Percentiles rank a stretch among this genome's conserved stretches.
These are phyloP conservation scores for Rhododendron williamsianum DNA, from an alignment of 148 eudicot genomes.

Conservation along the genomic window DNA sequence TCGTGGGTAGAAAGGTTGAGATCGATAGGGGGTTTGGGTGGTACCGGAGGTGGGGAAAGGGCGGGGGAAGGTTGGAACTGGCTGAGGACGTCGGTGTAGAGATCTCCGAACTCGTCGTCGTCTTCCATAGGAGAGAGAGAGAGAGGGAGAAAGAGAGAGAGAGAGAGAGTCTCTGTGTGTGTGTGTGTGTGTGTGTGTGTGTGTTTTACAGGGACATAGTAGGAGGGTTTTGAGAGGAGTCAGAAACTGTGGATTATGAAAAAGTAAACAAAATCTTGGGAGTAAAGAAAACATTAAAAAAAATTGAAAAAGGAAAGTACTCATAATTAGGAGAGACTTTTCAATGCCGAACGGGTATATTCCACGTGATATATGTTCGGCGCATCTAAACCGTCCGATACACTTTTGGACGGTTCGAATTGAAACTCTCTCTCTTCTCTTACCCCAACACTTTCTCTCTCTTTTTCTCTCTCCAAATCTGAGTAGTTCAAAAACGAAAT, in stretches of 20 bases:
- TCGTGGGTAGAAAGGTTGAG: constrained; percentile 13
- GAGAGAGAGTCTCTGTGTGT: not conserved
- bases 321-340: too few relatives aligned
- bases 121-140: constrained; percentile 57
- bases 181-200: not conserved
- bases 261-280: too few relatives aligned
- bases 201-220: not conserved
- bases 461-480: too few relatives aligned
- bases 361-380: too few relatives aligned
- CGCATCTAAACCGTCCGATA: too few relatives aligned
- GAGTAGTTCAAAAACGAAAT: too few relatives aligned
- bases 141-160: not conserved
- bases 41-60: not conserved
- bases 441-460: too few relatives aligned
- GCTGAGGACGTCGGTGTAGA: constrained; percentile 72
- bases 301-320: too few relatives aligned
- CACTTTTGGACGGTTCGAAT: too few relatives aligned
- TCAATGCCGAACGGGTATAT: too few relatives aligned
- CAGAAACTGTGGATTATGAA: not conserved
- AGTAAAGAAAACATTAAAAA: not conserved
- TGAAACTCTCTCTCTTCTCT: too few relatives aligned
- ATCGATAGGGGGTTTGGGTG: constrained; percentile 28
- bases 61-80: constrained; percentile 26
- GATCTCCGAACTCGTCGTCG: constrained; percentile 96
- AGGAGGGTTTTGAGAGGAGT: not conserved